A percentile compares a stretch with the other conserved stretches of the same genome.
These are phyloP conservation scores for Pisolithus orientalis DNA, from an alignment of 768 basidiomycete species.

Conservation along the genomic window DNA sequence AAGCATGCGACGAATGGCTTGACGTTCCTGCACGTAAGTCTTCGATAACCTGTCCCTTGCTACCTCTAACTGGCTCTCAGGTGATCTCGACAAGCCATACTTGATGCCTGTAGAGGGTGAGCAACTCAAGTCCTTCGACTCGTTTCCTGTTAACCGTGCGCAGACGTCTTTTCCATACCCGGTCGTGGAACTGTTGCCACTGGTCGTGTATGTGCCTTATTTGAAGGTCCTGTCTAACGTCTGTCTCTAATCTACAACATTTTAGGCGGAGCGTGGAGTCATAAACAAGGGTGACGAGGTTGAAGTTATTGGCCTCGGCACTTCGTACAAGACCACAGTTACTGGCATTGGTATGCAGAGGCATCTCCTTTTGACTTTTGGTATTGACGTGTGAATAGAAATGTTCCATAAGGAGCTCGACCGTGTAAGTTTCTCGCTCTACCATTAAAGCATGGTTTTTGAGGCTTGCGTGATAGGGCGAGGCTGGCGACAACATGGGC, in stretches of 20 bases:
- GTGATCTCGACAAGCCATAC: constrained; percentile 97
- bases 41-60: not conserved
- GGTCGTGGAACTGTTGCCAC: constrained; percentile 98
- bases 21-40: constrained; percentile 83
- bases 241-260: not conserved
- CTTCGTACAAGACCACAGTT: constrained; percentile 80
- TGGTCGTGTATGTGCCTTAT: constrained; percentile 59
- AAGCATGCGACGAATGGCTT: constrained; percentile 90
- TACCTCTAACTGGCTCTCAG: constrained; percentile 32
- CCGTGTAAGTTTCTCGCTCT: constrained; percentile 43
- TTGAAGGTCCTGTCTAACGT: not conserved
- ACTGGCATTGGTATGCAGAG: constrained; percentile 76
- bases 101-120: constrained; percentile 87
- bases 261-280: constrained; percentile 84
- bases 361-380: not conserved
- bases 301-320: constrained; percentile 85
- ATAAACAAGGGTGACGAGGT: constrained; percentile 90
- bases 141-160: not conserved
- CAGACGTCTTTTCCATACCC: constrained; percentile 93
- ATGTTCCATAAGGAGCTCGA: constrained; percentile 99
- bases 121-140: not conserved
- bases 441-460: not conserved
- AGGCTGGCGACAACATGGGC: constrained; percentile 99
- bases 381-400: constrained; percentile 42
- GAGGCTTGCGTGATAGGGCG: constrained; percentile 46